A percentile compares a stretch with the other conserved stretches of the same genome.
phyloP scores from a whole-genome alignment of 371 early-diverging fungal genomes.

The Basidiobolus meristosporus region DNA sequence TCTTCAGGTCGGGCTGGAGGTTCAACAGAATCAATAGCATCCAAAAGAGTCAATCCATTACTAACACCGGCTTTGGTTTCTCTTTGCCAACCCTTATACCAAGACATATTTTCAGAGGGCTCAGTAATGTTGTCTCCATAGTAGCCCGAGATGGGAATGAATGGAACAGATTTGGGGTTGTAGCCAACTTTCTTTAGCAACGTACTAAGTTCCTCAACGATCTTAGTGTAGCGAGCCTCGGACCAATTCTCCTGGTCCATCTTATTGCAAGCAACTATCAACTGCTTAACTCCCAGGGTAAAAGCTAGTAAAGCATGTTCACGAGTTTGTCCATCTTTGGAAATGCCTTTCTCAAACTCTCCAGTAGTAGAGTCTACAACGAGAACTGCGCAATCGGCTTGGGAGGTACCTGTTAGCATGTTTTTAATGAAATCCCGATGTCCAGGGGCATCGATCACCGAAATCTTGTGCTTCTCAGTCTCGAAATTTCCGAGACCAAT shows the following conservation, averaged over 20 bases:
- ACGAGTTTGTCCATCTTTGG: slow-evolving; percentile 98
- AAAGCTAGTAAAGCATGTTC: slow-evolving; percentile 97
- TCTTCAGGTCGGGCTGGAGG: slow-evolving; percentile 81
- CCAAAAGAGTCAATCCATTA: slow-evolving; percentile 79
- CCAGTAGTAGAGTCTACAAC: slow-evolving; percentile 88
- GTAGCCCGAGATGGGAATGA: slow-evolving; percentile 96
- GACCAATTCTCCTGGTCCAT: slow-evolving; percentile 95
- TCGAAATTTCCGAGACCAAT: slow-evolving; percentile 96
- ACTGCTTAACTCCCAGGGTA: slow-evolving; percentile 94
- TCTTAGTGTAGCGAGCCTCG: slow-evolving; percentile 86
- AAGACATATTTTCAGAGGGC: slow-evolving; percentile 79
- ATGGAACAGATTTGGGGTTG: slow-evolving; percentile 77
- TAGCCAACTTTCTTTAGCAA: slow-evolving; percentile 92
- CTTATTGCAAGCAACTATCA: slow-evolving; percentile 97
- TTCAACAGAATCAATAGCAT: slow-evolving; percentile 87
- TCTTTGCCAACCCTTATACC: slow-evolving; percentile 94
- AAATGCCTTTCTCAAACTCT: slow-evolving; percentile 98
- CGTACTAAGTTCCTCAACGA: slow-evolving; percentile 78
- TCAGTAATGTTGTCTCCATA: slow-evolving; percentile 96
- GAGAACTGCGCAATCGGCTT: slow-evolving; percentile 92
- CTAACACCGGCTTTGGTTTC: slow-evolving; percentile 58
- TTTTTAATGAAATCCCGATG: slow-evolving; percentile 99
- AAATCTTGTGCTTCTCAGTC: slow-evolving; percentile 83
- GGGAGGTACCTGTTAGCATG: slow-evolving; percentile 98
- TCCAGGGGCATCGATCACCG: slow-evolving; percentile 97